These are phyloP conservation scores for Yarrowia sp. DNA, from an alignment of 805 yeast species.

Conservation along the genomic window DNA sequence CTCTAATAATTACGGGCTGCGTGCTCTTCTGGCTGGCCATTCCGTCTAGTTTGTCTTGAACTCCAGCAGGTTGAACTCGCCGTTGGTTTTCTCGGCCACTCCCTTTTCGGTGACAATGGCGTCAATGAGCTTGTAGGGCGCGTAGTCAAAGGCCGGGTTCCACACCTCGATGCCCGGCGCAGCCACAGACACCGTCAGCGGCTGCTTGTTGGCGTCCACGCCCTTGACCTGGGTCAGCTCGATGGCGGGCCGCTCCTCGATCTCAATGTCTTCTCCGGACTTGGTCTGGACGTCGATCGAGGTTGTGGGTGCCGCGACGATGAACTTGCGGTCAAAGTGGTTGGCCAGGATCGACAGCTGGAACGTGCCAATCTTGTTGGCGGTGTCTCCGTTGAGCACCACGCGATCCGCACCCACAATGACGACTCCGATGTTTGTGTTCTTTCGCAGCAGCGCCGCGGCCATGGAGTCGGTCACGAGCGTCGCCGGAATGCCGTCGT, in stretches of 20 bases:
- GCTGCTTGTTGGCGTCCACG: slow-evolving; percentile 50
- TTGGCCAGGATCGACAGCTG: slow-evolving; percentile 81
- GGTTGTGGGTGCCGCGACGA: slow-evolving; percentile 95
- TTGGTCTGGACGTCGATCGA: slow-evolving; percentile 76
- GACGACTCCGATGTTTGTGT: slow-evolving; percentile 80
- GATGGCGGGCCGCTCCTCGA: slow-evolving; percentile 83
- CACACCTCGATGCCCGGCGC: slow-evolving; percentile 86
- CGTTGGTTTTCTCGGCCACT: slow-evolving; percentile 60
- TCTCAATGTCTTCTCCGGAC: slow-evolving; percentile 76
- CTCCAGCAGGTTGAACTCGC: slow-evolving; percentile 57
- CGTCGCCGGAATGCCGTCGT: slow-evolving; percentile 87
- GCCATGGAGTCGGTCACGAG: slow-evolving; percentile 92
- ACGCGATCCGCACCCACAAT: slow-evolving; percentile 97
- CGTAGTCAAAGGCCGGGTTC: slow-evolving; percentile 97
- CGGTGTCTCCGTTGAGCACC: slow-evolving; percentile 92
- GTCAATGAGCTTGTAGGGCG: slow-evolving; percentile 83
- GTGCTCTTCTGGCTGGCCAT: no score
- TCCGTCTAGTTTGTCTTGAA: no score
- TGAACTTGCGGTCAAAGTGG: slow-evolving; percentile 73
- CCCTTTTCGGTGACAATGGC: slow-evolving; percentile 87
- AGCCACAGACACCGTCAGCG: slow-evolving; percentile 72
- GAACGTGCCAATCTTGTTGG: slow-evolving; percentile 94
- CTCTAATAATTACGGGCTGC: no score
- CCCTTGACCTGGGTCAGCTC: slow-evolving; percentile 85
- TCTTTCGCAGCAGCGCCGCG: slow-evolving; percentile 67